Evolutionary conservation across 768 basidiomycete genomes (phyloP), one percentile per base, ranked within the genome.

Genomic region (Tricholoma hemisulphureum): DNA sequence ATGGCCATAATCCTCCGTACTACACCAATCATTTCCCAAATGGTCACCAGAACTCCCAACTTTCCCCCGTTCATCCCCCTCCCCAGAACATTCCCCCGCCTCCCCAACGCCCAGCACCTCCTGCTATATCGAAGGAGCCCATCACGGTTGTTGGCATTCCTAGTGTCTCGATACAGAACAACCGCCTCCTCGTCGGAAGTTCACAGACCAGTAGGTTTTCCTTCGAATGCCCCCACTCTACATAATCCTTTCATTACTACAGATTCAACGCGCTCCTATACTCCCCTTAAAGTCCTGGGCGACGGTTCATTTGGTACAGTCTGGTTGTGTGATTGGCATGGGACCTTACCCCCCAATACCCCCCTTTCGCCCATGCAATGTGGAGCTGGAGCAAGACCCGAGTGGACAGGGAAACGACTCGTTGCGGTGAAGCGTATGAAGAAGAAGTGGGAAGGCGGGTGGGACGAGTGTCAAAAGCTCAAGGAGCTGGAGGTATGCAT

Each of bases 301-400:
- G 96, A 98, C 72, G 97, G 97, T 55, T 98, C 96, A 6, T 98
- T 99, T 69, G 97, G 97, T 52, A 98, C 95, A 3, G 97, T 99
- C 63, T 94, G 92, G 87, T 83, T 99, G 65, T 97, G 95, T 74
- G 97, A 99, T 81, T 99, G 96, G 96, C 94, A 97, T 80, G 93
- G 92, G 69, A 86, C 91, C 60, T 80, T 98, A 70, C 93, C 94
- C 70, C 87, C 93, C 72, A 90, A 91, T 80, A 92, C 91, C 52
- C 88, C 89, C 41, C 76, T 93, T 61, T 94, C 94, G 20, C 91
- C 95, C 34, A 97, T 97, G 95, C 95, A 97, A 71, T 93, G 93
- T 74, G 92, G 93, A 50, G 90, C 89, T 51, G 92, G 93, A 55
- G 91, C 92, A 48, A 79, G 94, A 62, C 91, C 94, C 60, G 96